Percentiles rank a stretch among this genome's conserved stretches.
These are phyloP conservation scores for Coemansia guatemalensis DNA, from an alignment of 192 early-diverging fungal genomes.

Conservation along the genomic window DNA sequence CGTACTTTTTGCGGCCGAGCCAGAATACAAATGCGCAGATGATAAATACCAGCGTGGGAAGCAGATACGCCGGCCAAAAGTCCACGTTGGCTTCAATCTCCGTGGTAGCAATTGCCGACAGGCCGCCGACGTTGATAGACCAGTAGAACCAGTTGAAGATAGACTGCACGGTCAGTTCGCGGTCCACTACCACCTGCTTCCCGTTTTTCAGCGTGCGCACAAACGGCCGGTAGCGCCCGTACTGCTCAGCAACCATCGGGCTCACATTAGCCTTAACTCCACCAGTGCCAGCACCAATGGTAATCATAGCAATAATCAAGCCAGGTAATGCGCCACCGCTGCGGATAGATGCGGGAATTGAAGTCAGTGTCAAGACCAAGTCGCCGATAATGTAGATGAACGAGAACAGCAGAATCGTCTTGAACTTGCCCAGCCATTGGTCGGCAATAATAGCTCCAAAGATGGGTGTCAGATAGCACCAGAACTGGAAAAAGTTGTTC, in stretches of 20 bases:
- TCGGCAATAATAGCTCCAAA: slow-evolving; percentile 68
- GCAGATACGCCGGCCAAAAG: slow-evolving; percentile 61
- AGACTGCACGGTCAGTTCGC: slow-evolving; percentile 68
- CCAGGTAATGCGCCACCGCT: slow-evolving; percentile 63
- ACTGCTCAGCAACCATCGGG: slow-evolving; percentile 77
- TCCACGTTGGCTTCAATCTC: slow-evolving; percentile 57
- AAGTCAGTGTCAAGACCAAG: slow-evolving; percentile 61
- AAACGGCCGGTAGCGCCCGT: slow-evolving; percentile 56
- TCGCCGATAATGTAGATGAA: slow-evolving; percentile 67
- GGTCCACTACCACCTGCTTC: slow-evolving; percentile 63
- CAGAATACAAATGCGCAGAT: slow-evolving; percentile 57
- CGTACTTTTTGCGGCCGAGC: slow-evolving; percentile 56
- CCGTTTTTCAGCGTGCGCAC: slow-evolving; percentile 61
- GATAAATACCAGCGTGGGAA: slow-evolving; percentile 60
- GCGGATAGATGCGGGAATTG: slow-evolving; percentile 59
- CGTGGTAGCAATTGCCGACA: slow-evolving; percentile 61
- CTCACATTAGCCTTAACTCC: slow-evolving; percentile 82
- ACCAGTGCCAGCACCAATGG: slow-evolving; percentile 76
- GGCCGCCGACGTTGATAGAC: slow-evolving; percentile 63
- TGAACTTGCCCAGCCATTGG: slow-evolving; percentile 73
- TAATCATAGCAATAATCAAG: slow-evolving; percentile 65
- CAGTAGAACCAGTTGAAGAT: slow-evolving; percentile 88
- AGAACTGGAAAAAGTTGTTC: slow-evolving; percentile 64
- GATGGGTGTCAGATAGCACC: slow-evolving; percentile 62
- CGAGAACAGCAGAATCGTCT: slow-evolving; percentile 66